Percentiles rank a stretch among this genome's conserved stretches.
Conservation (phyloP, 1,284 basidiomycete species). For the Puccinia triticina region DNA sequence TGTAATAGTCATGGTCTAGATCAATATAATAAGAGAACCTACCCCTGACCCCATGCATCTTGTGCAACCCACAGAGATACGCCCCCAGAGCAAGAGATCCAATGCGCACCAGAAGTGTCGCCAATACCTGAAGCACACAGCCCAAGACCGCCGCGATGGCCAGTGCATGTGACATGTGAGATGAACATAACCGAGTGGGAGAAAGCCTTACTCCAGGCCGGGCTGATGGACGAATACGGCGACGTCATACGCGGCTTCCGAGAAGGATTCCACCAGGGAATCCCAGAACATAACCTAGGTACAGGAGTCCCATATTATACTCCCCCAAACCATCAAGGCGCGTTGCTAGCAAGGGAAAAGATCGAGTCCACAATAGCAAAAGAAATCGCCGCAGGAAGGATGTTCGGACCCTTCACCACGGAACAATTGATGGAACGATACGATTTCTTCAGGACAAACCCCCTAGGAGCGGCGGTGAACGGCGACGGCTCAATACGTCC, state of each 20-base stretch:
- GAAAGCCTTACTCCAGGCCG: neutral
- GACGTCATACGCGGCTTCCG: neutral
- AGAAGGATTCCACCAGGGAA: neutral
- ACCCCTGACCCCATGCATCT: too few relatives aligned
- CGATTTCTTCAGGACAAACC: neutral
- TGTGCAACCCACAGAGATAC: too few relatives aligned
- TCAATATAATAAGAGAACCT: too few relatives aligned
- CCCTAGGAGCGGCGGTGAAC: neutral
- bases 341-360: too few relatives aligned
- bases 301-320: too few relatives aligned
- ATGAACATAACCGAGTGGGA: constrained; percentile 11
- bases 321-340: too few relatives aligned
- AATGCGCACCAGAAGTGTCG: too few relatives aligned
- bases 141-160: too few relatives aligned
- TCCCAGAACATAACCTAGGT: neutral
- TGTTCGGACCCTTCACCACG: neutral
- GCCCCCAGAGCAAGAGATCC: too few relatives aligned
- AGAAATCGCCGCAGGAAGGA: neutral
- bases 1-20: too few relatives aligned
- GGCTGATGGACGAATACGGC: neutral
- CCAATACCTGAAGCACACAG: too few relatives aligned
- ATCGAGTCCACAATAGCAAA: neutral
- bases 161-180: neutral
- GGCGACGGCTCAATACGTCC: neutral
- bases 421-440: neutral